Evolutionary conservation across 805 yeast species (phyloP), one percentile per base, ranked within the genome.

Genomic region (Kodamaea lidongshanica): DNA sequence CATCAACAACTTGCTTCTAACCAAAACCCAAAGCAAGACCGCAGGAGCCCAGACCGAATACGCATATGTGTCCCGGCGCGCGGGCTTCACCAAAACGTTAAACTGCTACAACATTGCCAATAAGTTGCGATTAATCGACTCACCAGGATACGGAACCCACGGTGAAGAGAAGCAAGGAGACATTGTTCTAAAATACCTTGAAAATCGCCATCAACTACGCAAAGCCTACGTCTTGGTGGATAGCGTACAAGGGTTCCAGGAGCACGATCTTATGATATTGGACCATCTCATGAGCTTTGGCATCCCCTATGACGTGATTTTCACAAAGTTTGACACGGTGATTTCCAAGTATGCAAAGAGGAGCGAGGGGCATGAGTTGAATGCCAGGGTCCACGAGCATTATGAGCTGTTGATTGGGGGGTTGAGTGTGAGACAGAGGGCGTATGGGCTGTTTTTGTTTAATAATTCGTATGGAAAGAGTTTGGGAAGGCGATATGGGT

Each of bases 101-200:
- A 83, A 82, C 47, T 77, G 84, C 40, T 87, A 69, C 56, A 80
- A 76, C 35, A 55, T 82, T 8, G 81, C 81, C 3, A 71, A 72
- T 28, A 60, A 67, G 33, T 60, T 88, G 25, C 61, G 85, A 37
- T 45, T 88, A 3, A 72, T 86, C 2, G 97, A 88, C 49, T 71
- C 86, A 14, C 97, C 97, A 1, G 97, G 97, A 0, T 88, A 88
- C 51, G 97, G 97, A 2, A 67, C 57, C 22, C 74, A 68, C 38
- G 87, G 94, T 11, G 68, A 67, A 10, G 48, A 45, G 6, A 56
- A 63, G 41, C 95, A 88, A 49, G 96, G 96, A 2, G 58, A 70
- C 23, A 65, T 77, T 16, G 80, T 81, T 1, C 46, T 75, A 44
- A 72, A 75, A 19, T 87, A 85, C 46, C 52, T 88, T 6, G 55